Evolutionary conservation across 225 moss, liverwort and hornwort genomes (phyloP).

Genomic region (Lunularia cruciata): DNA sequence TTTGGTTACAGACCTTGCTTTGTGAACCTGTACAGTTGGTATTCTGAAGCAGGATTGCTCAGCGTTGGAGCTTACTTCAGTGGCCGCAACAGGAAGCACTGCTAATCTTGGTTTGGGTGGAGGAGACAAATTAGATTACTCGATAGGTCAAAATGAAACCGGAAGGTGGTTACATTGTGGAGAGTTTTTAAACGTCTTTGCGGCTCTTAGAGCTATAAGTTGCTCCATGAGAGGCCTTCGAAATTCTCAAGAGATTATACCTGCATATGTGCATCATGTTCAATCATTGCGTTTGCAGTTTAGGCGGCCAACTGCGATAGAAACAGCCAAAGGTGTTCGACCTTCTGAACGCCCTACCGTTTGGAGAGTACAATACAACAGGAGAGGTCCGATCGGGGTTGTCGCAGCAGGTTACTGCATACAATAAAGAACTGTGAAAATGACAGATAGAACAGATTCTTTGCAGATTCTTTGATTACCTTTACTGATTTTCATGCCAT

Average conservation of each 20-base stretch:
- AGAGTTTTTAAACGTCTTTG: slow-evolving; percentile 21
- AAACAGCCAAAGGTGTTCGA: slow-evolving; percentile 1
- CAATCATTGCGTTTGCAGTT: slow-evolving; percentile 4
- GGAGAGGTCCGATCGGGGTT: slow-evolving; percentile 3
- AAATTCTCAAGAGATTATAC: slow-evolving; percentile 7
- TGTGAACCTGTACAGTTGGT: slow-evolving; percentile 6
- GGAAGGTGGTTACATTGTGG: slow-evolving; percentile 7
- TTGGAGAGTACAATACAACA: neutral
- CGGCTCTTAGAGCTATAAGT: slow-evolving; percentile 18
- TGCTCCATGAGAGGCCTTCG: slow-evolving; percentile 9
- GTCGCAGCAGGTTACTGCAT: neutral
- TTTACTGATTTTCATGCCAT: neutral
- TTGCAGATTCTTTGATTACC: neutral
- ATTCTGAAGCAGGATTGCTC: neutral
- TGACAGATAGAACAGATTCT: neutral
- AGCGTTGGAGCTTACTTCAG: slow-evolving; percentile 1
- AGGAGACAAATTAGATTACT: neutral
- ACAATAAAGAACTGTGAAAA: slow-evolving; percentile 13
- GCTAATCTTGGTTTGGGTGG: neutral
- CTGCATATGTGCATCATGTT: slow-evolving; percentile 14
- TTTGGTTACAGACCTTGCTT: neutral
- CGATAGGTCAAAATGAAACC: slow-evolving; percentile 7
- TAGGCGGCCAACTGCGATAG: neutral
- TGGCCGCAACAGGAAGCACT: slow-evolving; percentile 15
- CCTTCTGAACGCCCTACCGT: neutral